phyloP scores from a whole-genome alignment of 2,329 filamentous ascomycete genomes.

The Beauveria scarabaeidicola region DNA sequence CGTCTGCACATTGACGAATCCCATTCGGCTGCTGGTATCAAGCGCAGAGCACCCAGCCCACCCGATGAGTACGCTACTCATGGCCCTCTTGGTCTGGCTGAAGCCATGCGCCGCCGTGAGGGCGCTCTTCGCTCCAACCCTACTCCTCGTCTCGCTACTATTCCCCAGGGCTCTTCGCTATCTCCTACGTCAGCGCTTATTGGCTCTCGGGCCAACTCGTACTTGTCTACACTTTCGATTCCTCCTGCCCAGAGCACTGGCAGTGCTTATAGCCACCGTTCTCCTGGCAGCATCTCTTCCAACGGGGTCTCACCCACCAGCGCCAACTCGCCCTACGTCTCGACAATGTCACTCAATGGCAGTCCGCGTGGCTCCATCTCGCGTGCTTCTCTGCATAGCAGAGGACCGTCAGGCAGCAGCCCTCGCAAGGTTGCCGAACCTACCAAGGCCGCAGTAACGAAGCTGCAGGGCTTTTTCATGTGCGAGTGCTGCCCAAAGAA shows the following conservation, averaged over 20 bases:
- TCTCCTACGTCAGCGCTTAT: conserved; percentile 34
- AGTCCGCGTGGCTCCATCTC: conserved; percentile 41
- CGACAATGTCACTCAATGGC: conserved; percentile 39
- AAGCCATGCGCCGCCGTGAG: conserved; percentile 41
- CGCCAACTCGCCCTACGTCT: conserved; percentile 40
- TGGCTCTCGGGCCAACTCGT: conserved; percentile 37
- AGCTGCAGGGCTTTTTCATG: conserved; percentile 50
- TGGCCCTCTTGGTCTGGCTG: conserved; percentile 30
- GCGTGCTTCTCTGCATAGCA: conserved; percentile 33
- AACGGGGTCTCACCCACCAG: conserved; percentile 43
- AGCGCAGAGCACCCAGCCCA: conserved; percentile 49
- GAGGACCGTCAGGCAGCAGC: conserved; percentile 39
- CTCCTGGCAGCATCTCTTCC: conserved; percentile 36
- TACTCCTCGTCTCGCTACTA: conserved; percentile 38
- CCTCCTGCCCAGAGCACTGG: conserved; percentile 35
- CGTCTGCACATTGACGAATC: conserved; percentile 42
- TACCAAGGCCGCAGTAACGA: conserved; percentile 37
- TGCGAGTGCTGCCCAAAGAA: conserved; percentile 97
- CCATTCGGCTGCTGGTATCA: conserved; percentile 36
- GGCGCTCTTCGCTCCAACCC: conserved; percentile 42
- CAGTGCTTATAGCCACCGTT: conserved; percentile 25
- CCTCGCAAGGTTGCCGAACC: conserved; percentile 44
- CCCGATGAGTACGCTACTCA: conserved; percentile 38
- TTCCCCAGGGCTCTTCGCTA: conserved; percentile 35
- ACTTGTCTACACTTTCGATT: conserved; percentile 37